Conservation (phyloP, 371 early-diverging fungal genomes). For the Rhizomucor pusillus region DNA sequence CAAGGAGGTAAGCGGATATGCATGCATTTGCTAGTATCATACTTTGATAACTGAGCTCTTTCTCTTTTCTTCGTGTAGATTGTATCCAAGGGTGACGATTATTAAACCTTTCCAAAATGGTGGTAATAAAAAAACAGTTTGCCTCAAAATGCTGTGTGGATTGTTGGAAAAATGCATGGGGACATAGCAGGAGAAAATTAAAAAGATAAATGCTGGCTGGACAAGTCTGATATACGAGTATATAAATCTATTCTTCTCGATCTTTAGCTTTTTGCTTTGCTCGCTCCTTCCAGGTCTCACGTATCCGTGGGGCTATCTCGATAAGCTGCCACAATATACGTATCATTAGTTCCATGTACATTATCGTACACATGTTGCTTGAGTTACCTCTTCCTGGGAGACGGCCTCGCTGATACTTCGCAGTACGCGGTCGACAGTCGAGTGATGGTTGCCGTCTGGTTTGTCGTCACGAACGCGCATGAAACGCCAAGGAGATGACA, state of each 20-base stretch:
- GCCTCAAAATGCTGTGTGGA: background rate
- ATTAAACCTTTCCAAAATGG: slow-evolving; percentile 15
- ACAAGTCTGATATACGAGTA: no score
- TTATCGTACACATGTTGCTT: background rate
- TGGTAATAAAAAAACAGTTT: background rate
- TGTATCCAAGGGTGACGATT: slow-evolving; percentile 52
- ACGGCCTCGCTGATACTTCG: slow-evolving; percentile 80
- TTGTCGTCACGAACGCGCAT: slow-evolving; percentile 90
- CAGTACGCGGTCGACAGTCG: slow-evolving; percentile 68
- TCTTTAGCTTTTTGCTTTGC: slow-evolving; percentile 2
- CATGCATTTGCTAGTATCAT: background rate
- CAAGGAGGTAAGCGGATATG: slow-evolving; percentile 68
- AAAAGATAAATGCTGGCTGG: no score
- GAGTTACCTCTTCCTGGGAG: slow-evolving; percentile 59
- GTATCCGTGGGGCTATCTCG: slow-evolving; percentile 13
- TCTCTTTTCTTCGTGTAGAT: slow-evolving; percentile 24
- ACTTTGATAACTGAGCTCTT: no score
- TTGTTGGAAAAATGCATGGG: no score
- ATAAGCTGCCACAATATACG: slow-evolving; percentile 7
- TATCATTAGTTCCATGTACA: background rate
- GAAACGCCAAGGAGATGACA: slow-evolving; percentile 72
- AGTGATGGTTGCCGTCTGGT: slow-evolving; percentile 72
- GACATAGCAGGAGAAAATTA: no score
- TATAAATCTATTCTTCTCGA: background rate
- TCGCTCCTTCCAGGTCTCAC: slow-evolving; percentile 11